Conservation (phyloP, 345 rosid species). For the Geranium rotundifolium region DNA sequence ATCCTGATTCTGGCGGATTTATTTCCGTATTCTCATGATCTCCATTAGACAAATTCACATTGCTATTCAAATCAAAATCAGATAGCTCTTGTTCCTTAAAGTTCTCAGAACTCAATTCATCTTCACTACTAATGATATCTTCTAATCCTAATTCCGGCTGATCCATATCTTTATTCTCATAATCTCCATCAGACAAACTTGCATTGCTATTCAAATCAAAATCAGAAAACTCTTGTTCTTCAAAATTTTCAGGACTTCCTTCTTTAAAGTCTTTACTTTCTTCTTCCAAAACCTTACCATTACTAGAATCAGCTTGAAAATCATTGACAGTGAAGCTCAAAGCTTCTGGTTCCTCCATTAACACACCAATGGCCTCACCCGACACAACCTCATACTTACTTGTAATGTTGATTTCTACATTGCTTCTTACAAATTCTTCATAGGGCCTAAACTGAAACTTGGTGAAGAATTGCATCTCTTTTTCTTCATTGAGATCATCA, state of each 20-base stretch:
- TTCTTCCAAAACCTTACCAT: background rate
- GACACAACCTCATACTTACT: background rate
- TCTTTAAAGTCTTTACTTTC: conserved; percentile 8
- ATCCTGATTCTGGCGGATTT: too few species aligned
- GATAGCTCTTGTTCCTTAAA: too few species aligned
- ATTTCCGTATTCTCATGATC: conserved; percentile 25
- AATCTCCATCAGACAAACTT: conserved; percentile 48
- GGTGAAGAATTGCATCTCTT: conserved; percentile 35
- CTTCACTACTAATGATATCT: background rate
- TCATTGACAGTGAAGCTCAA: conserved; percentile 32
- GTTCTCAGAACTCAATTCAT: background rate
- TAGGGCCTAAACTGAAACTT: conserved; percentile 62
- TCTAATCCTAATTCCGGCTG: background rate
- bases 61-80: background rate
- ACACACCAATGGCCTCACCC: background rate
- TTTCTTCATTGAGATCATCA: conserved; percentile 15
- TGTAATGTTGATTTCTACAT: background rate
- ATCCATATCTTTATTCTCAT: conserved; percentile 11
- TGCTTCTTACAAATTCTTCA: conserved; percentile 28
- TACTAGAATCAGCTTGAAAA: conserved; percentile 13
- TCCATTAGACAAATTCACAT: conserved; percentile 43
- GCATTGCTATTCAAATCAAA: conserved; percentile 9
- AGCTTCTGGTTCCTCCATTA: conserved; percentile 20
- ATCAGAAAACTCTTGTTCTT: background rate
- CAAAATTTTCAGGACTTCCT: background rate